These are phyloP conservation scores for Umbilicaria muhlenbergii DNA, from an alignment of 495 filamentous ascomycete genomes.

Conservation along the genomic window DNA sequence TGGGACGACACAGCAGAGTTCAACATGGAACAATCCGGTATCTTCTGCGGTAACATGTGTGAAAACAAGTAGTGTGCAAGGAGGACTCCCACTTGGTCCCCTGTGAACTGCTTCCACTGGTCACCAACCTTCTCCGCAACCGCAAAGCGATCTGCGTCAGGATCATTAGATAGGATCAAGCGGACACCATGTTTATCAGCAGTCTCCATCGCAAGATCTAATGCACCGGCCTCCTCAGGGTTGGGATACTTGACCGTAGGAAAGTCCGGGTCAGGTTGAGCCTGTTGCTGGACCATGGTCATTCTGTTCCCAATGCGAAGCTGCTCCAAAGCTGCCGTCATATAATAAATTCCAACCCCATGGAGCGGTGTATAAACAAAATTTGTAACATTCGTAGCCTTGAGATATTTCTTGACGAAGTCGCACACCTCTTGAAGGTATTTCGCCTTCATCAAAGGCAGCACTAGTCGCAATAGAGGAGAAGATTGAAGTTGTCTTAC, in stretches of 20 bases:
- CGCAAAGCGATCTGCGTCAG: slow-evolving; percentile 59
- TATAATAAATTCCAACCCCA: slow-evolving; percentile 40
- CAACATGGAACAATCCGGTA: slow-evolving; percentile 35
- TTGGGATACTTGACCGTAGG: slow-evolving; percentile 58
- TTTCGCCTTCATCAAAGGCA: slow-evolving; percentile 24
- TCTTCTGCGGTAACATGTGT: slow-evolving; percentile 22
- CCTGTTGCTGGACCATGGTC: slow-evolving; percentile 30
- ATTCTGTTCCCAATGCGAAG: slow-evolving; percentile 30
- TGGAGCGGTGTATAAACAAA: slow-evolving; percentile 59
- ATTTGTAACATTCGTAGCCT: background rate
- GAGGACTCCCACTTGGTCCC: slow-evolving; percentile 53
- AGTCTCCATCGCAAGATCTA: slow-evolving; percentile 44
- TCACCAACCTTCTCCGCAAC: slow-evolving; percentile 44
- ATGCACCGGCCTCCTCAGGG: slow-evolving; percentile 52
- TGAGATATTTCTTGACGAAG: background rate
- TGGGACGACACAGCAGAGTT: slow-evolving; percentile 50
- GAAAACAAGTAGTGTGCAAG: slow-evolving; percentile 39
- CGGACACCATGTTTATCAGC: slow-evolving; percentile 32
- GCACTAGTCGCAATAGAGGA: slow-evolving; percentile 7
- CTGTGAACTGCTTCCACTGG: slow-evolving; percentile 48
- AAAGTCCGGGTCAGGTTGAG: slow-evolving; percentile 49
- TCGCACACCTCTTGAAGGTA: slow-evolving; percentile 27
- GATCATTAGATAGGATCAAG: slow-evolving; percentile 51
- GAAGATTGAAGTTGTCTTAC: slow-evolving; percentile 23
- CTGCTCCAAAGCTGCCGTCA: slow-evolving; percentile 29